Percentiles rank a stretch among this genome's conserved stretches.
Conservation (phyloP, 2,329 filamentous ascomycete genomes). For the Cyphellophora attinorum region DNA sequence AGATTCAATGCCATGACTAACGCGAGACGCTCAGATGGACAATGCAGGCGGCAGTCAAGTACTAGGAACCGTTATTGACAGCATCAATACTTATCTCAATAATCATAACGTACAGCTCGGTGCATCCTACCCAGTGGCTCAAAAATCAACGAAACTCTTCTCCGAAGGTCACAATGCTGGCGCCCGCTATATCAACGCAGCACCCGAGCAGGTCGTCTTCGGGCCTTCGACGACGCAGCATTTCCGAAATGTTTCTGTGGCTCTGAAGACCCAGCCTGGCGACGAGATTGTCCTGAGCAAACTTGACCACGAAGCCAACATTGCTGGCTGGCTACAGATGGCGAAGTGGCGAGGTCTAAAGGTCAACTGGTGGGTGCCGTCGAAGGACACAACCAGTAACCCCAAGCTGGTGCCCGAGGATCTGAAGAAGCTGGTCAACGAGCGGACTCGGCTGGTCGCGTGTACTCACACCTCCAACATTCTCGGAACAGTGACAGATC, state of each 20-base stretch:
- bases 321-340: conserved; percentile 62
- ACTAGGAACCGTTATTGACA: conserved; percentile 55
- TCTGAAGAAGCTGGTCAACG: conserved; percentile 49
- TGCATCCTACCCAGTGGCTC: conserved; percentile 55
- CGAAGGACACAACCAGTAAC: conserved; percentile 43
- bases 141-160: conserved; percentile 51
- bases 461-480: conserved; percentile 69
- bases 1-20: no score
- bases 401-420: conserved; percentile 50
- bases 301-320: conserved; percentile 70
- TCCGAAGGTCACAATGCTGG: conserved; percentile 52
- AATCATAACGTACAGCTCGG: conserved; percentile 67
- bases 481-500: conserved; percentile 55
- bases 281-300: conserved; percentile 62
- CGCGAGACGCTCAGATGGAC: no score
- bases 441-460: conserved; percentile 57
- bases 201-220: conserved; percentile 58
- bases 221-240: conserved; percentile 68
- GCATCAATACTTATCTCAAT: conserved; percentile 56
- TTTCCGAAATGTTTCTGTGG: conserved; percentile 58
- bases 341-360: conserved; percentile 50
- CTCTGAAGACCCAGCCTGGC: conserved; percentile 43
- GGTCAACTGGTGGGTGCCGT: conserved; percentile 61
- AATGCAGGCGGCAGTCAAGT: conserved; percentile 70
- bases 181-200: conserved; percentile 62